Evolutionary conservation across 2,329 filamentous ascomycete genomes (phyloP).

Genomic region (Verticillium tricorpus): DNA sequence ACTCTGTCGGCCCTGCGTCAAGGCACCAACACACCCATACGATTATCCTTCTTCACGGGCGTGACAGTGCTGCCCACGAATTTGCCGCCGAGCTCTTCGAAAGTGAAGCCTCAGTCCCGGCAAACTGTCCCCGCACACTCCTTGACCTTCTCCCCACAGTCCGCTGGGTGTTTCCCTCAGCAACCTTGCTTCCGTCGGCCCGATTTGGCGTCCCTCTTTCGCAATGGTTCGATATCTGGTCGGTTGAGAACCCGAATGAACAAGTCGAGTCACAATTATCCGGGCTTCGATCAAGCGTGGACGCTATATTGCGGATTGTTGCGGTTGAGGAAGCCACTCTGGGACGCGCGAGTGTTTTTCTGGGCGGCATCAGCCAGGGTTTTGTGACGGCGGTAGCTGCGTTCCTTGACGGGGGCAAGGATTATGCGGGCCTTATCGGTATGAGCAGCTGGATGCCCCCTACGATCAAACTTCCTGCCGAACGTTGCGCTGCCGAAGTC

Average conservation of each 20-base stretch:
- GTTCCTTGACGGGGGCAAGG: constrained; percentile 6
- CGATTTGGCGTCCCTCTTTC: constrained; percentile 16
- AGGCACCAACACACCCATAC: constrained; percentile 33
- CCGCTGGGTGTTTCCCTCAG: constrained; percentile 24
- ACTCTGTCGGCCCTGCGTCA: background rate
- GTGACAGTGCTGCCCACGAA: constrained; percentile 31
- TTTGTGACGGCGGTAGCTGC: constrained; percentile 19
- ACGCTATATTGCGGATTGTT: constrained; percentile 13
- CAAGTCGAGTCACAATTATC: constrained; percentile 14
- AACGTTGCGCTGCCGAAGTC: background rate
- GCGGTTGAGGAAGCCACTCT: constrained; percentile 16
- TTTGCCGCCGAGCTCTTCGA: constrained; percentile 37
- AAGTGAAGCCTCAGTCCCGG: constrained; percentile 20
- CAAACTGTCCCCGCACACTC: constrained; percentile 13
- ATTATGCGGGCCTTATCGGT: constrained; percentile 21
- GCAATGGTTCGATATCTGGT: constrained; percentile 26
- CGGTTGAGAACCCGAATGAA: constrained; percentile 9
- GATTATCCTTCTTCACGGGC: constrained; percentile 40
- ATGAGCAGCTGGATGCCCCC: constrained; percentile 23
- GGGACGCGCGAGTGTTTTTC: constrained; percentile 18
- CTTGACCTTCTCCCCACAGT: constrained; percentile 17
- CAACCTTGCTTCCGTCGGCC: constrained; percentile 10
- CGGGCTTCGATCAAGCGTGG: constrained; percentile 17
- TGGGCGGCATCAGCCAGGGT: constrained; percentile 26
- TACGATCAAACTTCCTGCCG: background rate